phyloP scores from a whole-genome alignment of 305 asterid genomes.

The Plantago lanceolata region DNA sequence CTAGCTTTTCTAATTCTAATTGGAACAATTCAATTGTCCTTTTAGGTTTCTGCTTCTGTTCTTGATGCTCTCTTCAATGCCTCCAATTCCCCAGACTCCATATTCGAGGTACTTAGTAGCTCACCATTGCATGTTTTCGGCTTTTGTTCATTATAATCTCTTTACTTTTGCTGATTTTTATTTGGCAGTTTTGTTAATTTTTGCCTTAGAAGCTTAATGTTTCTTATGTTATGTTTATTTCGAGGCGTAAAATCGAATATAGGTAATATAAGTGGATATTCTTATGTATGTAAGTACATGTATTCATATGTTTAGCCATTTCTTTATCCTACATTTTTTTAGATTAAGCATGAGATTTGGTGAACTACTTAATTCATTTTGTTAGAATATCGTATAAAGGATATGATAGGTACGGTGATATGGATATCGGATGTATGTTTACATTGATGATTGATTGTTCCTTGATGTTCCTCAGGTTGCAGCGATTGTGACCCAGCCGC shows the following conservation, averaged over 20 bases:
- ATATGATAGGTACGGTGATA: too few species aligned
- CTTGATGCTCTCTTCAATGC: conserved; percentile 71
- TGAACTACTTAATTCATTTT: too few species aligned
- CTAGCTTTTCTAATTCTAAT: conserved; percentile 3
- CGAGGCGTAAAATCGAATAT: too few species aligned
- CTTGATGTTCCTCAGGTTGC: conserved; percentile 51
- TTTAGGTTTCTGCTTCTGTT: conserved; percentile 73
- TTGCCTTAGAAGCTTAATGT: too few species aligned
- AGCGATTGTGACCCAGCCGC: conserved; percentile 91
- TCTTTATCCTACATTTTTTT: too few species aligned
- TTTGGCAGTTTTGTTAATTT: not conserved
- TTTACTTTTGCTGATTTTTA: not conserved
- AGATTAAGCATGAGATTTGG: too few species aligned
- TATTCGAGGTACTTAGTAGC: conserved; percentile 48
- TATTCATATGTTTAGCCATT: too few species aligned
- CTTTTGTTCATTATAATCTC: not conserved
- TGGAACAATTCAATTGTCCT: not conserved
- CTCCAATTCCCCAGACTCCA: conserved; percentile 62
- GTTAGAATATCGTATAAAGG: too few species aligned
- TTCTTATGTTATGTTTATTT: too few species aligned
- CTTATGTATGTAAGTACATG: too few species aligned
- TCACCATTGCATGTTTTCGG: not conserved
- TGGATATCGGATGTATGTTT: not conserved
- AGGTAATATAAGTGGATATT: too few species aligned
- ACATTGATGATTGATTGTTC: conserved; percentile 18